phyloP scores from a whole-genome alignment of 129 eudicot genomes.

The Oenanthe sinensis region DNA sequence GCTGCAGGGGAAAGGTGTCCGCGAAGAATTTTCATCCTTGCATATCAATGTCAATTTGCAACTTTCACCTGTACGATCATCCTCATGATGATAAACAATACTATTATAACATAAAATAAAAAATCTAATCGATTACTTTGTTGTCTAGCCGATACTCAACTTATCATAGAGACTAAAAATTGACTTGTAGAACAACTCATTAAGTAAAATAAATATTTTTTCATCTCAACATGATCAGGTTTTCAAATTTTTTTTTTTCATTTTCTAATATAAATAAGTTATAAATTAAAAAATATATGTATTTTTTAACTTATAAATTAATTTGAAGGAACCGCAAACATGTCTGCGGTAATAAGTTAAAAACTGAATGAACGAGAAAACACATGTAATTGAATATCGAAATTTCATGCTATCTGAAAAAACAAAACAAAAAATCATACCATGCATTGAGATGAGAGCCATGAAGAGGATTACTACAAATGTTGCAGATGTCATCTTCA shows the following conservation, averaged over 20 bases:
- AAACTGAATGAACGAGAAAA: too few species aligned
- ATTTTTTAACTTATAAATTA: too few species aligned
- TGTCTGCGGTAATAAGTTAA: too few species aligned
- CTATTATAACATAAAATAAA: neutral
- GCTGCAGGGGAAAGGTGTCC: constrained; percentile 7
- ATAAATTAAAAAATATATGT: too few species aligned
- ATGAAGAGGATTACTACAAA: neutral
- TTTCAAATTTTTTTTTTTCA: neutral
- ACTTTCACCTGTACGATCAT: constrained; percentile 11
- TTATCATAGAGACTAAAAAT: too few species aligned
- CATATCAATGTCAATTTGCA: constrained; percentile 8
- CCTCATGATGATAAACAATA: neutral
- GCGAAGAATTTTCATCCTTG: constrained; percentile 1
- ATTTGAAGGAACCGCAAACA: too few species aligned
- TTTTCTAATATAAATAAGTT: too few species aligned
- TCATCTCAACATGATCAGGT: too few species aligned
- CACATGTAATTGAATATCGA: neutral
- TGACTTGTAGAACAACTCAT: neutral
- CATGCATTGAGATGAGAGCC: neutral
- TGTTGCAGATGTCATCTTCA: neutral
- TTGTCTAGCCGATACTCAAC: neutral
- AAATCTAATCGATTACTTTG: neutral
- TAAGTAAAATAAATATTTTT: too few species aligned
- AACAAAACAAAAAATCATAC: neutral
- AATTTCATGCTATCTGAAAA: neutral